A percentile compares a stretch with the other conserved stretches of the same genome.
phyloP scores from a whole-genome alignment of 495 filamentous ascomycete species.

The Penicillium soppii region DNA sequence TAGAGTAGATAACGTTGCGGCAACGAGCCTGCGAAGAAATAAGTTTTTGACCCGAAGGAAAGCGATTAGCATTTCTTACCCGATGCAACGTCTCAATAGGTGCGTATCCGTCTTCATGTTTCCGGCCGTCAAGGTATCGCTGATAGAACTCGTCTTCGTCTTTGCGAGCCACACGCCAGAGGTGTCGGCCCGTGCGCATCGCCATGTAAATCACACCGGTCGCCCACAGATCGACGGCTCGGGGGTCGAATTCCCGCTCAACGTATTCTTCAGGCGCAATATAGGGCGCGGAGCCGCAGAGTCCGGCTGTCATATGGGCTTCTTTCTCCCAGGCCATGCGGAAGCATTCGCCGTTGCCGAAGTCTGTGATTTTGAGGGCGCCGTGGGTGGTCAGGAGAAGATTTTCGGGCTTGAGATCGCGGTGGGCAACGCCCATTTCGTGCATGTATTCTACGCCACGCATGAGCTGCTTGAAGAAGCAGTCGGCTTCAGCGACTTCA shows the following conservation, averaged over 20 bases:
- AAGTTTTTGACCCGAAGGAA: constrained; percentile 26
- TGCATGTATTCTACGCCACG: constrained; percentile 99
- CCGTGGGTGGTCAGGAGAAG: constrained; percentile 90
- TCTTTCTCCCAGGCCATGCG: constrained; percentile 99
- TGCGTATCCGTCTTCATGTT: constrained; percentile 90
- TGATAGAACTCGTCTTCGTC: constrained; percentile 97
- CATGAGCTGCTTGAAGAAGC: constrained; percentile 99
- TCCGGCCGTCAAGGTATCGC: constrained; percentile 85
- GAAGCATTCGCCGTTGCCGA: constrained; percentile 99
- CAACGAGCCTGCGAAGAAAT: constrained; percentile 75
- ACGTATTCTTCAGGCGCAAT: constrained; percentile 97
- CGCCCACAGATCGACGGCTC: constrained; percentile 97
- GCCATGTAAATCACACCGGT: constrained; percentile 99
- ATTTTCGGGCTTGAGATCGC: constrained; percentile 97
- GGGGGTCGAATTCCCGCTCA: constrained; percentile 92
- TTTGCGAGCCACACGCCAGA: constrained; percentile 93
- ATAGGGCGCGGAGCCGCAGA: constrained; percentile 95
- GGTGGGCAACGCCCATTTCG: constrained; percentile 98
- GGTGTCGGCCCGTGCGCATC: constrained; percentile 93
- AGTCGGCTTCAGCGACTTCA: constrained; percentile 92
- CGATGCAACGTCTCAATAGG: constrained; percentile 95
- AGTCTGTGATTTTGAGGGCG: constrained; percentile 97
- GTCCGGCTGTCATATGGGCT: constrained; percentile 94
- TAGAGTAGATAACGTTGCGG: constrained; percentile 98
- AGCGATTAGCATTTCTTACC: constrained; percentile 57